phyloP scores from a whole-genome alignment of 2,329 filamentous ascomycete genomes.

The Daldinia sp. region DNA sequence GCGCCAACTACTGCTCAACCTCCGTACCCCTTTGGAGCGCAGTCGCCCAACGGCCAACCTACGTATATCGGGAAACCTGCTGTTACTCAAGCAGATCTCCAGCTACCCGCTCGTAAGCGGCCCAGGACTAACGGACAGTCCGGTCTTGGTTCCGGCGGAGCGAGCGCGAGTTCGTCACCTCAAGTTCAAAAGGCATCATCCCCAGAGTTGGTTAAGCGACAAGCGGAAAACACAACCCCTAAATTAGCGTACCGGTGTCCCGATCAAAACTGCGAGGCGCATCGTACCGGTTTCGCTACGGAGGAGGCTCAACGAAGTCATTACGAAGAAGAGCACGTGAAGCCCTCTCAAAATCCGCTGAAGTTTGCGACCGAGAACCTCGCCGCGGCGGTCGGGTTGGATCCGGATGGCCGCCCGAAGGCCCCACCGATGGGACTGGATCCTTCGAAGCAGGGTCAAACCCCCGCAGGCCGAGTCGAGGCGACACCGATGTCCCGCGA shows the following conservation, averaged over 20 bases:
- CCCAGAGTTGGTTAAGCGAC: conserved; percentile 58
- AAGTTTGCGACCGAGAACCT: conserved; percentile 66
- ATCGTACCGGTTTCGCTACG: conserved; percentile 62
- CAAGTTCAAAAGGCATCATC: conserved; percentile 62
- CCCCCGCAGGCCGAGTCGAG: conserved; percentile 56
- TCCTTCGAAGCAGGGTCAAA: conserved; percentile 62
- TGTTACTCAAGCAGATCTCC: conserved; percentile 65
- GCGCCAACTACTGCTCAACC: conserved; percentile 69
- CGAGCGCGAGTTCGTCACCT: conserved; percentile 60
- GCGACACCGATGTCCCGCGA: conserved; percentile 65
- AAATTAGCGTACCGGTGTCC: conserved; percentile 64
- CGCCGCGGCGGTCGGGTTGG: conserved; percentile 63
- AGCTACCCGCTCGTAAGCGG: conserved; percentile 69
- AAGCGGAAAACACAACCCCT: conserved; percentile 51
- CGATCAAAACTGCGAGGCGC: conserved; percentile 67
- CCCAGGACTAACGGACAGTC: conserved; percentile 60
- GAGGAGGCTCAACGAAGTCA: conserved; percentile 68
- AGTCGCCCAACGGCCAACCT: conserved; percentile 71
- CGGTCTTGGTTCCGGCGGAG: conserved; percentile 55
- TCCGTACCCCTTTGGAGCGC: conserved; percentile 66
- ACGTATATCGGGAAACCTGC: conserved; percentile 65
- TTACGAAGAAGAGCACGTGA: conserved; percentile 69
- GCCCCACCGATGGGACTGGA: conserved; percentile 56
- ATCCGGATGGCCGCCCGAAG: conserved; percentile 61
- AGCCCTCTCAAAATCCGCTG: conserved; percentile 66